These are phyloP conservation scores for Ceratocystis destructans DNA, from an alignment of 2,329 filamentous ascomycete species.

Conservation along the genomic window DNA sequence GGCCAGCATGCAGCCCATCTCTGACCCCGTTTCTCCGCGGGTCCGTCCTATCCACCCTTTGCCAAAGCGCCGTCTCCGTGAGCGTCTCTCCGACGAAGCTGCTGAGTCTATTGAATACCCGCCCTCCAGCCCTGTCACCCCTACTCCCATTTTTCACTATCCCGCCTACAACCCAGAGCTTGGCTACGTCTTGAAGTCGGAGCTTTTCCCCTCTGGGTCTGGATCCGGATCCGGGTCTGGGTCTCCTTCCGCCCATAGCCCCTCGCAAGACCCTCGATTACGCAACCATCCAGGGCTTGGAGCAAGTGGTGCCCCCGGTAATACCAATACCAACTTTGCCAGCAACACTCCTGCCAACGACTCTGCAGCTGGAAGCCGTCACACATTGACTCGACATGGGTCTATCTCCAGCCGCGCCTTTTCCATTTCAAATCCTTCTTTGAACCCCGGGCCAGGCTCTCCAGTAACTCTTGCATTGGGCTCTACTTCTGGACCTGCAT, in stretches of 20 bases:
- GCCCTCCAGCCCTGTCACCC: conserved; percentile 51
- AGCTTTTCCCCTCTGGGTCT: background rate
- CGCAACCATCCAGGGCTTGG: background rate
- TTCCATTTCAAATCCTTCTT: conserved; percentile 4
- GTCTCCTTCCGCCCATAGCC: background rate
- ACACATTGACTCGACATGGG: conserved; percentile 8
- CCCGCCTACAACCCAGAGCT: conserved; percentile 14
- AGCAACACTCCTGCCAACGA: background rate
- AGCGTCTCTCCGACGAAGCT: conserved; percentile 72
- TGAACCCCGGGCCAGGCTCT: background rate
- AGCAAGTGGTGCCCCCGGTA: background rate
- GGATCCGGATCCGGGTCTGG: background rate
- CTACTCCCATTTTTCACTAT: conserved; percentile 46
- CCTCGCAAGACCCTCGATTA: background rate
- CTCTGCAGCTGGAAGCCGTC: background rate
- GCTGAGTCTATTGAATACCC: conserved; percentile 74
- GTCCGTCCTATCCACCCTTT: conserved; percentile 81
- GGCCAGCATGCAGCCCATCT: conserved; percentile 25
- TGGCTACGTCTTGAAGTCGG: conserved; percentile 37
- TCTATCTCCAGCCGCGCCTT: conserved; percentile 2
- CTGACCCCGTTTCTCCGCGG: conserved; percentile 52
- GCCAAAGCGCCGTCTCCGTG: conserved; percentile 75
- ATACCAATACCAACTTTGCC: background rate
- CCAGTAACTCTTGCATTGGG: background rate
- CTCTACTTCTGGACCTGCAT: background rate